phyloP scores from a whole-genome alignment of 2,329 filamentous ascomycete species.

The Chaetomiaceae sp. region DNA sequence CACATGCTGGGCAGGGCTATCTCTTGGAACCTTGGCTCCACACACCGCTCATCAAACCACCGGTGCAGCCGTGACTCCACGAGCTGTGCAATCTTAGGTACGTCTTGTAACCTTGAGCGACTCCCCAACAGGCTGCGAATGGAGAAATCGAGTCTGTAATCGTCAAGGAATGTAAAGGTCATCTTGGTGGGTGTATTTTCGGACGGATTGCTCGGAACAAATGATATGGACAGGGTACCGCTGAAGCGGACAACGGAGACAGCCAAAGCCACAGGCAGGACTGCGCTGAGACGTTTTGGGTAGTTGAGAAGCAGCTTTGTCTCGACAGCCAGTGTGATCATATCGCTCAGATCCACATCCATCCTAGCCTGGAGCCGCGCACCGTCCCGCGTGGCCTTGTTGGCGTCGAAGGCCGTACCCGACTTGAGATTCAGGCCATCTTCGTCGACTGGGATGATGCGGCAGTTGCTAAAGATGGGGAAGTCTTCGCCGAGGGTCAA shows the following conservation, averaged over 20 bases:
- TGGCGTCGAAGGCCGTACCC: constrained; percentile 49
- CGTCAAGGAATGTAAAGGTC: constrained; percentile 88
- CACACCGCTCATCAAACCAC: constrained; percentile 84
- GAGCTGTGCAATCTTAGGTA: constrained; percentile 82
- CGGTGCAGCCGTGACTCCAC: constrained; percentile 74
- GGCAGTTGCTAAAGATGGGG: constrained; percentile 96
- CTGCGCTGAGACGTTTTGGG: constrained; percentile 80
- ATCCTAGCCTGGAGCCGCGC: constrained; percentile 85
- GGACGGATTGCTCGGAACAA: constrained; percentile 71
- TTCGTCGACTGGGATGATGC: constrained; percentile 86
- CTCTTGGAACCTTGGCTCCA: constrained; percentile 82
- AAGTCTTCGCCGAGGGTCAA: constrained; percentile 94
- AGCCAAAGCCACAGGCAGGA: constrained; percentile 84
- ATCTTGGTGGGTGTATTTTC: constrained; percentile 78
- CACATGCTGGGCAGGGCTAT: constrained; percentile 78
- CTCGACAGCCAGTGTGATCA: constrained; percentile 90
- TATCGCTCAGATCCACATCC: constrained; percentile 95
- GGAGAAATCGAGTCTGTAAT: constrained; percentile 79
- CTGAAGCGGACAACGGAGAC: constrained; percentile 93
- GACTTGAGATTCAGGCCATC: constrained; percentile 59
- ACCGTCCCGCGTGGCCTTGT: constrained; percentile 55
- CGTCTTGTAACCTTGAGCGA: constrained; percentile 74
- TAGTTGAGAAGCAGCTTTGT: constrained; percentile 94
- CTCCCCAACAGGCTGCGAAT: constrained; percentile 76
- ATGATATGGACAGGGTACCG: constrained; percentile 87